phyloP scores from a whole-genome alignment of 208 protist genomes.

The Crithidia bombi region DNA sequence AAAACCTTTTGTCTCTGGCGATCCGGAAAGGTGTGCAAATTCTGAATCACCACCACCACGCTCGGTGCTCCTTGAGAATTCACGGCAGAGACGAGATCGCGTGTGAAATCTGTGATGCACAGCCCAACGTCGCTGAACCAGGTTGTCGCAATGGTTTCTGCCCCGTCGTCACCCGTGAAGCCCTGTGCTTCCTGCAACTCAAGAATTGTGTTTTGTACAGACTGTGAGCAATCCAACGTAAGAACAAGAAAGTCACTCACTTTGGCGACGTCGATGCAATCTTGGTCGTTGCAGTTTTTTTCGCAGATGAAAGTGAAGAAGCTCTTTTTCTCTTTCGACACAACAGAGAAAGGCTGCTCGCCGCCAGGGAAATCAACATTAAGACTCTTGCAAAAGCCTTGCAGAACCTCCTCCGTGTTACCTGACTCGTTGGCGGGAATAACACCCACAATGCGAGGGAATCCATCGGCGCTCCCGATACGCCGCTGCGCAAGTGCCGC shows the following conservation, averaged over 20 bases:
- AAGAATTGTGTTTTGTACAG: constrained; percentile 81
- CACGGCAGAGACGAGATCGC: constrained; percentile 70
- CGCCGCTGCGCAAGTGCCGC: constrained; percentile 55
- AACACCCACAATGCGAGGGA: constrained; percentile 78
- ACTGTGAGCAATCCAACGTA: constrained; percentile 75
- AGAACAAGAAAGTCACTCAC: constrained; percentile 86
- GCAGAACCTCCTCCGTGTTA: constrained; percentile 76
- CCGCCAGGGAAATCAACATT: constrained; percentile 36
- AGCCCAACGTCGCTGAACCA: constrained; percentile 88
- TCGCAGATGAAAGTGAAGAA: constrained; percentile 85
- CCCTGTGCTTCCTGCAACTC: constrained; percentile 53
- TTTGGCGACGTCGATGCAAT: constrained; percentile 84
- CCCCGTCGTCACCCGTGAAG: constrained; percentile 45
- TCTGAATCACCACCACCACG: constrained; percentile 78
- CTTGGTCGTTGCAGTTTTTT: constrained; percentile 81
- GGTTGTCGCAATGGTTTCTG: constrained; percentile 62
- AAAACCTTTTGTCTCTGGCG: constrained; percentile 79
- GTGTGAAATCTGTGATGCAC: constrained; percentile 89
- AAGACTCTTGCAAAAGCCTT: constrained; percentile 59
- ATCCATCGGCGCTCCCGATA: constrained; percentile 49
- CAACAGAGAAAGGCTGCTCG: constrained; percentile 61
- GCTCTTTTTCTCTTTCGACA: constrained; percentile 64
- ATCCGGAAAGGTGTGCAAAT: constrained; percentile 79
- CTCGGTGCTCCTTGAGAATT: constrained; percentile 80
- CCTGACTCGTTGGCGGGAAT: constrained; percentile 86